Percentiles rank a stretch among this genome's conserved stretches.
phyloP scores from a whole-genome alignment of 345 rosid genomes.

The Draba incana region DNA sequence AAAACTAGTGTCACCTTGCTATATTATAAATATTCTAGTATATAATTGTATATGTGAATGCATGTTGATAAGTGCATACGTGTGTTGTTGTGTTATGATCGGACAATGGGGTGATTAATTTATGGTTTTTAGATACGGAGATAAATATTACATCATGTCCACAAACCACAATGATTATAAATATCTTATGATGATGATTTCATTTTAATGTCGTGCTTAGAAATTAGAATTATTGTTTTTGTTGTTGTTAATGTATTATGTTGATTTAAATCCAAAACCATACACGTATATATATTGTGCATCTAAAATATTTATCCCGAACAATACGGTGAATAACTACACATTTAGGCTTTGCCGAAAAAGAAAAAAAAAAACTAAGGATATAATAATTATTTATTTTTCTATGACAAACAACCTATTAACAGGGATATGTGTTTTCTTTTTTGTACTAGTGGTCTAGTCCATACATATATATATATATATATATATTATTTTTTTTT shows the following conservation, averaged over 20 bases:
- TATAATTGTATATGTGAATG: background rate
- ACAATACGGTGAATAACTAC: too few relatives aligned
- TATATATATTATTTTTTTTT: too few relatives aligned
- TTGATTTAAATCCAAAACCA: background rate
- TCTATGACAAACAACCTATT: background rate
- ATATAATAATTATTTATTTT: too few relatives aligned
- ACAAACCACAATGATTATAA: background rate
- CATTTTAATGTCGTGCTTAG: background rate
- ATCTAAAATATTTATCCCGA: background rate
- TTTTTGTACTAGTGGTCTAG: background rate
- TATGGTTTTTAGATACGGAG: background rate
- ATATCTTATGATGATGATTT: background rate
- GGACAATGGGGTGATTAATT: constrained; percentile 6
- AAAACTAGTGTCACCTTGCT: constrained; percentile 24
- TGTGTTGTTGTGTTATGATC: constrained; percentile 28
- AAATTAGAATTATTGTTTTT: background rate
- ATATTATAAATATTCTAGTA: background rate
- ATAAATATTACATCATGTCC: constrained; percentile 24
- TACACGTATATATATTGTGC: too few relatives aligned
- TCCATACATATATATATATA: constrained; percentile 3
- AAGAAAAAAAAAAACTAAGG: too few relatives aligned
- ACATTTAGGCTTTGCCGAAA: too few relatives aligned
- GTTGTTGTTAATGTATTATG: background rate
- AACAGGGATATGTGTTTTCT: background rate
- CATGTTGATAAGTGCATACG: constrained; percentile 35